Evolutionary conservation across 106 monocot species (phyloP).

Genomic region (Dioscorea alata): DNA sequence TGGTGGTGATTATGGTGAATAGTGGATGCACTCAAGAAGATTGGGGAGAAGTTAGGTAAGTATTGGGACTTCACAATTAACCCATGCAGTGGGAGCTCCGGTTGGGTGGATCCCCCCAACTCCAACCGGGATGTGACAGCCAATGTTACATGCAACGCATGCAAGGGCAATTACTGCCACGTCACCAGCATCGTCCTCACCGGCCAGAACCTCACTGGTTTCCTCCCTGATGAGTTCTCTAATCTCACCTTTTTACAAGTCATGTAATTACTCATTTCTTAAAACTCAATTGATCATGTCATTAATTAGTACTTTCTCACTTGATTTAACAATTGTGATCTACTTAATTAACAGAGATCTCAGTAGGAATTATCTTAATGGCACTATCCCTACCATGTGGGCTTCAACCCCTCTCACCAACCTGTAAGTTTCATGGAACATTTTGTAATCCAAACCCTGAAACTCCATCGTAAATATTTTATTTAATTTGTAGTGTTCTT

Average conservation of each 20-base stretch:
- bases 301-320: too few species aligned
- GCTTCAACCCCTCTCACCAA: not conserved
- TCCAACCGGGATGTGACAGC: not conserved
- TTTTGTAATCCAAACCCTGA: not conserved
- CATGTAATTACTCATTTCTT: not conserved
- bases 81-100: constrained; percentile 11
- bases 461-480: not conserved
- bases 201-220: not conserved
- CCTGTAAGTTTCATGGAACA: not conserved
- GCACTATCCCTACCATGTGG: not conserved
- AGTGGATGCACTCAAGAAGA: constrained; percentile 20
- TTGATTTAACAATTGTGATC: too few species aligned
- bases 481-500: not conserved
- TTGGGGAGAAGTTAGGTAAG: constrained; percentile 8
- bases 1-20: too few species aligned
- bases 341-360: not conserved
- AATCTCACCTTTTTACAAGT: not conserved
- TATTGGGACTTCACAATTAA: constrained; percentile 24
- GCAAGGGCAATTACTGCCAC: not conserved
- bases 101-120: constrained; percentile 2
- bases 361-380: not conserved
- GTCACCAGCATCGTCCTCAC: not conserved
- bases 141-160: not conserved
- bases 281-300: not conserved
- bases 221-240: not conserved